Conservation (phyloP, 768 basidiomycete genomes). For the Lentinula raphanica region DNA sequence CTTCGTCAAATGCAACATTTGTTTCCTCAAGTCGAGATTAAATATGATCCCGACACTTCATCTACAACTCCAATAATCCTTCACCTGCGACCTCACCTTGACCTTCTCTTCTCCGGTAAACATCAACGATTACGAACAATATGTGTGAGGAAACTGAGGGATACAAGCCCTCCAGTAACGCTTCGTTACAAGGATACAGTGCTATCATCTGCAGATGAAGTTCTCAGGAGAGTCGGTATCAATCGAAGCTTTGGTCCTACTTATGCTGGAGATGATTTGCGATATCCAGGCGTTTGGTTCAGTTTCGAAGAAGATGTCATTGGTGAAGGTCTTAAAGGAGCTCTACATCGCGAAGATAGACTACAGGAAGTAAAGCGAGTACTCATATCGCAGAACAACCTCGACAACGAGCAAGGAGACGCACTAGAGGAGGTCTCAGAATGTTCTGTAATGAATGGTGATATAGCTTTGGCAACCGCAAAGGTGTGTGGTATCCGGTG, state of each 20-base stretch:
- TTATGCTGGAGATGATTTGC: slow-evolving; percentile 68
- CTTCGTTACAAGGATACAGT: slow-evolving; percentile 62
- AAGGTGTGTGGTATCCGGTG: slow-evolving; percentile 42
- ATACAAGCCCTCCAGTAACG: slow-evolving; percentile 60
- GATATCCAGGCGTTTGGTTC: slow-evolving; percentile 82
- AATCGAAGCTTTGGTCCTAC: slow-evolving; percentile 78
- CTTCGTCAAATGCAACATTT: slow-evolving; percentile 59
- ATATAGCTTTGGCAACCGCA: slow-evolving; percentile 59
- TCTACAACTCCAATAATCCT: slow-evolving; percentile 70
- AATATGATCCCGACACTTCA: slow-evolving; percentile 71
- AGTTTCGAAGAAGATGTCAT: slow-evolving; percentile 74
- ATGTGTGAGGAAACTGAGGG: slow-evolving; percentile 61
- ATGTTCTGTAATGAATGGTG: slow-evolving; percentile 65
- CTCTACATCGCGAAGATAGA: slow-evolving; percentile 49
- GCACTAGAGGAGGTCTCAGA: slow-evolving; percentile 69
- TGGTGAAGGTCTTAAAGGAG: slow-evolving; percentile 48
- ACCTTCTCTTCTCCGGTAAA: slow-evolving; percentile 78
- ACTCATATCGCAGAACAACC: slow-evolving; percentile 64
- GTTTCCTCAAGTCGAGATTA: slow-evolving; percentile 80
- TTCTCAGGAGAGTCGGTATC: slow-evolving; percentile 59
- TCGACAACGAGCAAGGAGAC: slow-evolving; percentile 51
- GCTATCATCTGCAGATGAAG: slow-evolving; percentile 57
- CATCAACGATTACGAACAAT: slow-evolving; percentile 80
- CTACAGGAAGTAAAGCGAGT: slow-evolving; percentile 74
- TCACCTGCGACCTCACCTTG: slow-evolving; percentile 75